phyloP scores from a whole-genome alignment of 2,329 filamentous ascomycete species.

The Alternaria sp. region DNA sequence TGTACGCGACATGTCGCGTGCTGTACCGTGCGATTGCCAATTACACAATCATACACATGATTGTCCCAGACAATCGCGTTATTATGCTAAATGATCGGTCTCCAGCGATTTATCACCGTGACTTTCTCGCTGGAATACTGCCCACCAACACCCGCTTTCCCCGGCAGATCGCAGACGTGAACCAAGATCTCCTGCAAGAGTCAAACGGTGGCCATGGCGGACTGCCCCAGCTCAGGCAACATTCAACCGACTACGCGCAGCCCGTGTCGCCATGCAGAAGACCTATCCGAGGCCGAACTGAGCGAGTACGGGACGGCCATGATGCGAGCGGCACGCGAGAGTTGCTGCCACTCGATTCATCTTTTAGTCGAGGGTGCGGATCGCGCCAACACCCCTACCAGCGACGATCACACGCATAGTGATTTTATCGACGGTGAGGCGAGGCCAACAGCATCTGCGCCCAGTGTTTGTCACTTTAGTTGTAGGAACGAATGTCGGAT shows the following conservation, averaged over 20 bases:
- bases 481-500: background rate
- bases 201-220: background rate
- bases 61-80: background rate
- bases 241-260: background rate
- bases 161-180: background rate
- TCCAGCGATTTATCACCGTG: background rate
- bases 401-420: background rate
- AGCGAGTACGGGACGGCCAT: background rate
- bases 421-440: background rate
- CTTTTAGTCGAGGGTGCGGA: background rate
- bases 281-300: background rate
- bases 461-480: background rate
- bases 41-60: background rate
- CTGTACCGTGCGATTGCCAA: background rate
- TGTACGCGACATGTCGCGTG: background rate
- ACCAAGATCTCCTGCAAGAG: background rate
- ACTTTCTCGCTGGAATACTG: background rate
- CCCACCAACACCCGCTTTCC: background rate
- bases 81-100: background rate
- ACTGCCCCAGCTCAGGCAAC: background rate
- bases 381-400: background rate
- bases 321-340: background rate
- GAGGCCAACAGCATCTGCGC: background rate
- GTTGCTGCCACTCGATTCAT: background rate
- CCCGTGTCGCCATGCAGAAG: background rate